Evolutionary conservation across 2,329 filamentous ascomycete species (phyloP), one percentile per base, ranked within the genome.

Genomic region (Septoria linicola): DNA sequence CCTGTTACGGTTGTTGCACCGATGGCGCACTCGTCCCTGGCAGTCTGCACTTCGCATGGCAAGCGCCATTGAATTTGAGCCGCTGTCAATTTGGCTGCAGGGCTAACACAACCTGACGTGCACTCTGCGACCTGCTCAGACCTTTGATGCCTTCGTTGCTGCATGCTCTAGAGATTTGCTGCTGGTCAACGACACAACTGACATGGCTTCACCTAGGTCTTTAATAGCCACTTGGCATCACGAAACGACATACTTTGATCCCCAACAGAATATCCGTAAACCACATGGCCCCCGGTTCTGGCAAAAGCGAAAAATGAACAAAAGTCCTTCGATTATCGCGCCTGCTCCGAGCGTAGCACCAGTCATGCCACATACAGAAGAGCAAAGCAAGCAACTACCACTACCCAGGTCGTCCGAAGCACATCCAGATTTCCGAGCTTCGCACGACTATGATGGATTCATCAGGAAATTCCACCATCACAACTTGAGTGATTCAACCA

Each of bases 401-500:
- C 59, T 60, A n/a, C 53, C 57, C 37, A 52, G 55, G 20, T 48
- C 51, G 11, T 30, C 51, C 4, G 49, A 41, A 25, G 40, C 54
- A 36, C 52, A 55, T n/a, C 52, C 31, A 30, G 37, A 27, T 6
- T 41, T 52, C 31, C 51, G 36, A 25, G 47, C 57, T 39, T 51
- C 57, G 17, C 48, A 54, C 21, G 59, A 60, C 8, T 63, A 62
- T 48, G 63, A 64, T 19, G 59, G 61, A 19, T 44, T 59, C 11
- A 61, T 63, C 37, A 57, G 57, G 20, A 63, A 59, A 49, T 66
- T 63, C 41, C 87, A 89, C 71, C 83, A 85, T 65, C 86, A 88
- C 68, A 80, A 83, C 67, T 81, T 88, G 66, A 89, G 86, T 72
- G 85, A 82, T n/a, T 91, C 85, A 6, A 89, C 87, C 2, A 85